Conservation (phyloP, 345 rosid genomes). For the Gossypium ekmanianum region DNA sequence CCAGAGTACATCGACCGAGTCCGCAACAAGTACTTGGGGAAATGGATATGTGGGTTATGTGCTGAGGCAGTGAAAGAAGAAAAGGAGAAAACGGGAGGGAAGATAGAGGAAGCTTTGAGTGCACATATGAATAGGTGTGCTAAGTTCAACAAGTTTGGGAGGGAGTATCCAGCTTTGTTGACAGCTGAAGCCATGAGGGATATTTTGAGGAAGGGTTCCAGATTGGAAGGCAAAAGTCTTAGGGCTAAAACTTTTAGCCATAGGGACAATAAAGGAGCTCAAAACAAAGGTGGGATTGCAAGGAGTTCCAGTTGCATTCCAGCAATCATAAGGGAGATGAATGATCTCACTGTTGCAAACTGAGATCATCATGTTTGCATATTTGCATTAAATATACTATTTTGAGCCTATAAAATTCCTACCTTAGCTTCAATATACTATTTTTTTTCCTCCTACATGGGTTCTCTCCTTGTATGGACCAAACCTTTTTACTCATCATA, state of each 20-base stretch:
- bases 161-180: slow-evolving; percentile 71
- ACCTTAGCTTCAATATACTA: too few species aligned
- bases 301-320: slow-evolving; percentile 91
- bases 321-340: slow-evolving; percentile 61
- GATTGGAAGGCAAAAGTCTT: slow-evolving; percentile 8
- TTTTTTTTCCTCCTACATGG: background rate
- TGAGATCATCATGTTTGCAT: background rate
- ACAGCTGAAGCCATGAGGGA: slow-evolving; percentile 92
- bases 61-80: slow-evolving; percentile 89
- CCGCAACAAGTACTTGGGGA: slow-evolving; percentile 60
- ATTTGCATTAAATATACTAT: too few species aligned
- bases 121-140: slow-evolving; percentile 71
- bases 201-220: slow-evolving; percentile 49
- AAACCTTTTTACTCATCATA: background rate
- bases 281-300: slow-evolving; percentile 41
- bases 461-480: background rate
- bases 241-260: slow-evolving; percentile 55
- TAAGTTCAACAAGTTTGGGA: slow-evolving; percentile 70
- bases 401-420: background rate
- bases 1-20: slow-evolving; percentile 69
- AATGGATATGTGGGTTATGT: slow-evolving; percentile 87
- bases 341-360: slow-evolving; percentile 20
- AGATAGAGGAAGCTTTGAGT: slow-evolving; percentile 58
- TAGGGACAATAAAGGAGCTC: slow-evolving; percentile 34
- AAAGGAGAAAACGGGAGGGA: slow-evolving; percentile 55